Base-by-base conservation (phyloP, 768 basidiomycete species). In the Suillus luteus region DNA sequence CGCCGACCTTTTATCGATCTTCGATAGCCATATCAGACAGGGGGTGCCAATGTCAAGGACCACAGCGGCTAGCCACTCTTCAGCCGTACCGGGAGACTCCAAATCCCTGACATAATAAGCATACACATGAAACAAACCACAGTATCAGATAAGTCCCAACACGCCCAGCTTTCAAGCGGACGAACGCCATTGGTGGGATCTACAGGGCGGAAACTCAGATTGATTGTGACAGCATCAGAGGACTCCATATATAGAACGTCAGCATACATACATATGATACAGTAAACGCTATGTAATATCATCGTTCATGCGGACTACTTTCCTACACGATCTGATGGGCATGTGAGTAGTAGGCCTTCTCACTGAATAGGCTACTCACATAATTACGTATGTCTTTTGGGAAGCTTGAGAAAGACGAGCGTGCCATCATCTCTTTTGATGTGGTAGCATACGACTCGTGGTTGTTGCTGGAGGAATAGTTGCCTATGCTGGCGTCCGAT, bases 301-400 rank as follows among this genome's bases (percentile, higher is more conserved):
- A 40, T n/a, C 1, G 63, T 52, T 27, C 35, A 51, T 46, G 24
- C 48, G 58, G 57, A 3, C 40, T 37, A 11, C 38, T 48, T 44
- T 5, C 37, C 70, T 73, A 70, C 68, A 66, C 70, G 64, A 66
- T 64, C 69, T 74, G 63, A 62, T 24, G 11, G 40, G 60, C 59
- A 52, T 48, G 31, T 71, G 59, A 72, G 69, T 59, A 55, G 49
- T 31, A 35, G 15, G 6, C 52, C 31, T n/a, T n/a, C 52, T 54
- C 19, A n/a, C 11, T 19, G 48, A 60, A 40, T 8, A 44, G 5
- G 62, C 48, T 38, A 76, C 77, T 71, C 67, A 74, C 78, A 70
- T 75, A 80, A 61, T 72, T 72, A 61, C 72, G 74, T 5, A 76
- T 62, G 38, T 76, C 75, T 15, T 67, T 59, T 3, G 75, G 66